Base-by-base conservation (phyloP, 2,329 filamentous ascomycete species). In the Rhynchosporium agropyri region DNA sequence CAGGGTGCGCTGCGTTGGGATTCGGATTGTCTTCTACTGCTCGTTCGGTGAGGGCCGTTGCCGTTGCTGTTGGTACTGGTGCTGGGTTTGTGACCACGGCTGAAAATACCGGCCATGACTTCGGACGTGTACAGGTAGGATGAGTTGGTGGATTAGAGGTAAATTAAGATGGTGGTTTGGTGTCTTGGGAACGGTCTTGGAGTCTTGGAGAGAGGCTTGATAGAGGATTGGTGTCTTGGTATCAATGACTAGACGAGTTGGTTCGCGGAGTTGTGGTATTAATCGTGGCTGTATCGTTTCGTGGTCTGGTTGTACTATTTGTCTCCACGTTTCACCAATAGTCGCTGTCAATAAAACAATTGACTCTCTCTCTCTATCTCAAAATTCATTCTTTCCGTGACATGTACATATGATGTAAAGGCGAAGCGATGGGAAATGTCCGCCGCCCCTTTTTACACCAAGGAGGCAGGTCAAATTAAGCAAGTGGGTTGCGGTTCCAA, bases 71-170 rank as follows among this genome's bases (percentile, higher is more conserved):
- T 36, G 45, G 31, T 42, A n/a, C 29, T 7, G 2, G 45, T 40
- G n/a, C 29, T 43, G n/a, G 60, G 12, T 51, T 53, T 62, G 36
- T 28, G 31, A 15, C 46, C 42, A 31, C 49, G 40, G 12, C 55
- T 42, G 40, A 59, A 59, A 42, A 42, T 29, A 31, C 55, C 46
- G 29, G 55, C 26, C 61, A 63, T 63, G 31, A n/a, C 49, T 29
- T 33, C 8, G 45, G 33, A 9, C 40, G 36, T 13, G 43, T 13
- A 31, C 58, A 45, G 40, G 28, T 48, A 26, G 45, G n/a, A 48
- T 53, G 13, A 33, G 15, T 38, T 53, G 31, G 28, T 53, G 12
- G 20, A 20, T 20, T 20, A 20, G 20, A 20, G 20, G 20, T 20
- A 1, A 20, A 20, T 20, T 20, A 20, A 20, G 20, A 20, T 20